Percentiles rank a stretch among this genome's conserved stretches.
These are phyloP conservation scores for Fimicolochytrium jonesii DNA, from an alignment of 192 early-diverging fungal species.

Conservation along the genomic window DNA sequence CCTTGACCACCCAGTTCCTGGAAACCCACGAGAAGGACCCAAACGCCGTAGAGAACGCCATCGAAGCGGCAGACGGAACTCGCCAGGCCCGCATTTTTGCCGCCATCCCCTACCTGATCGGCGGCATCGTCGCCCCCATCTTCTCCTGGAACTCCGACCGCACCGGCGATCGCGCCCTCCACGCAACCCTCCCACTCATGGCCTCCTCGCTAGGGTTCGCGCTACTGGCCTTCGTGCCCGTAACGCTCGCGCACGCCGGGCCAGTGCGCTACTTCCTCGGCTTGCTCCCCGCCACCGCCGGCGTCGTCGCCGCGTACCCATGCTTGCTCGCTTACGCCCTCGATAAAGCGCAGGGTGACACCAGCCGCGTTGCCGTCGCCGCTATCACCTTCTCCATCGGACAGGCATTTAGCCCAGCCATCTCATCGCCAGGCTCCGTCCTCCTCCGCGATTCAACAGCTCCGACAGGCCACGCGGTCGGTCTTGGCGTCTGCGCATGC, in stretches of 20 bases:
- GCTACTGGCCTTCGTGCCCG: conserved; percentile 21
- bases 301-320: conserved; percentile 22
- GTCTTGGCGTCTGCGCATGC: conserved; percentile 12
- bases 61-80: conserved; percentile 4
- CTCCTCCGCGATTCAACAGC: conserved; percentile 4
- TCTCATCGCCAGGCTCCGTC: conserved; percentile 3
- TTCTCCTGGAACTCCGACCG: conserved; percentile 15
- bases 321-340: conserved; percentile 28
- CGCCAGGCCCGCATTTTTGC: conserved; percentile 14
- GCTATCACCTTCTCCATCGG: conserved; percentile 12
- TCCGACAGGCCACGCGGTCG: neutral
- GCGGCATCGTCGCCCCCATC: neutral
- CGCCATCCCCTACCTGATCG: conserved; percentile 19
- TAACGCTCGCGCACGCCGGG: neutral
- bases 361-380: conserved; percentile 1
- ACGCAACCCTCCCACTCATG: conserved; percentile 15
- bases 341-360: conserved; percentile 25
- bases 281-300: conserved; percentile 21
- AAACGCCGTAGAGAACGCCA: neutral
- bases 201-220: conserved; percentile 23
- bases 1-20: neutral
- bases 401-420: neutral
- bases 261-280: conserved; percentile 25
- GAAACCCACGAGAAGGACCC: neutral
- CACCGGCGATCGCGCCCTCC: conserved; percentile 29